phyloP scores from a whole-genome alignment of 164 flowering plant species.

The Paratinospora sagittata region DNA sequence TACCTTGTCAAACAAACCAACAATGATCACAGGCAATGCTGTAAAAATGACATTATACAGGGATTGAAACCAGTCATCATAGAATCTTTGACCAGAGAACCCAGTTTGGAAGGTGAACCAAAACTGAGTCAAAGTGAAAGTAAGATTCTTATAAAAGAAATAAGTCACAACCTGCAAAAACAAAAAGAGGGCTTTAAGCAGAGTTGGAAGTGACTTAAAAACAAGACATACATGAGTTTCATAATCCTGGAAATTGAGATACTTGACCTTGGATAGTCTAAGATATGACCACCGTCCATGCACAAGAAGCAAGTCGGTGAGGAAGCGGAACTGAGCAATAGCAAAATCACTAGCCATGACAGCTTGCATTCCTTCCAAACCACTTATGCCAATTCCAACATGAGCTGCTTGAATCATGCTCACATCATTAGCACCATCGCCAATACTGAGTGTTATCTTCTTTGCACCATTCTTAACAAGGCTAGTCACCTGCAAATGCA shows the following conservation, averaged over 20 bases:
- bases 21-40: slow-evolving; percentile 78
- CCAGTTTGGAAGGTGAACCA: slow-evolving; percentile 96
- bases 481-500: slow-evolving; percentile 69
- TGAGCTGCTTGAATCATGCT: slow-evolving; percentile 99
- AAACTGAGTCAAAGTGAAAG: slow-evolving; percentile 93
- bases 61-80: slow-evolving; percentile 98
- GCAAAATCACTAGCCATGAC: slow-evolving; percentile 99
- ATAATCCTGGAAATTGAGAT: slow-evolving; percentile 1
- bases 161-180: slow-evolving; percentile 79
- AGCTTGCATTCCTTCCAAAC: slow-evolving; percentile 98
- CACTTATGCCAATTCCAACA: slow-evolving; percentile 96
- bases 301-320: slow-evolving; percentile 91
- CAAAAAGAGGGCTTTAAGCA: not conserved
- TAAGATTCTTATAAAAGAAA: slow-evolving; percentile 96
- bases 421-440: slow-evolving; percentile 99
- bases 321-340: slow-evolving; percentile 91
- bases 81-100: slow-evolving; percentile 93
- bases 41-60: slow-evolving; percentile 89
- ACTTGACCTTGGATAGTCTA: slow-evolving; percentile 81
- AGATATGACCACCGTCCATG: slow-evolving; percentile 97
- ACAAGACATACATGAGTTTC: not conserved
- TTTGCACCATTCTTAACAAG: slow-evolving; percentile 86
- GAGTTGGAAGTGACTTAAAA: not conserved
- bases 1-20: slow-evolving; percentile 96
- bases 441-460: slow-evolving; percentile 93